These are phyloP conservation scores for Schoenoplectus triqueter DNA, from an alignment of 202 grass and related monocot genomes.

Conservation along the genomic window DNA sequence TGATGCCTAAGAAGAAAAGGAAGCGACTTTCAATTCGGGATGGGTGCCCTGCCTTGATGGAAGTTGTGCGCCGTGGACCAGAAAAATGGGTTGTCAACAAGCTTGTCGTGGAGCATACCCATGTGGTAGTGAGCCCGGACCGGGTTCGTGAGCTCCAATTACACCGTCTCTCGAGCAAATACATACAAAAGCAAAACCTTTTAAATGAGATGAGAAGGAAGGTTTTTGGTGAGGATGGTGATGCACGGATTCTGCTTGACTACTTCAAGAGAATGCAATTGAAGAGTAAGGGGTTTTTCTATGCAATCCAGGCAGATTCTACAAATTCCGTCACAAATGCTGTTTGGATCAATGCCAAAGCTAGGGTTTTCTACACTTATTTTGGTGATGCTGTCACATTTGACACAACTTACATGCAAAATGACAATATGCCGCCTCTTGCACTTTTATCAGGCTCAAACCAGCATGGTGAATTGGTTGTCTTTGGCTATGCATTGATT, in stretches of 20 bases:
- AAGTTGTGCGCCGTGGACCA: constrained; percentile 64
- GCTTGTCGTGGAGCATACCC: constrained; percentile 80
- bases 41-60: constrained; percentile 97
- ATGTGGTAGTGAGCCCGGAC: constrained; percentile 77
- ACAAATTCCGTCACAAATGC: constrained; percentile 78
- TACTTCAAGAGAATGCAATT: constrained; percentile 86
- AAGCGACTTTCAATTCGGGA: constrained; percentile 90
- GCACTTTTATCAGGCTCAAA: constrained; percentile 80
- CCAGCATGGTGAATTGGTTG: constrained; percentile 73
- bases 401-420: constrained; percentile 74
- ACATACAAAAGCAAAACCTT: constrained; percentile 61
- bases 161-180: constrained; percentile 58
- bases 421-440: constrained; percentile 77
- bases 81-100: constrained; percentile 81
- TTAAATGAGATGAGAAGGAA: constrained; percentile 60
- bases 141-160: constrained; percentile 72
- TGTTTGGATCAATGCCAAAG: constrained; percentile 88
- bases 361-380: constrained; percentile 78
- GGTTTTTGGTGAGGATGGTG: constrained; percentile 69
- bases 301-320: constrained; percentile 69
- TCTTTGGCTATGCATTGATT: constrained; percentile 88
- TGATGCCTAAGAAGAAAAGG: constrained; percentile 63
- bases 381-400: constrained; percentile 92
- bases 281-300: constrained; percentile 74
- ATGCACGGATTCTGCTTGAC: constrained; percentile 58